Evolutionary conservation across 176 grass and related monocot species (phyloP), one percentile per base, ranked within the genome.

Genomic region (Rhipidocladum racemiflorum): DNA sequence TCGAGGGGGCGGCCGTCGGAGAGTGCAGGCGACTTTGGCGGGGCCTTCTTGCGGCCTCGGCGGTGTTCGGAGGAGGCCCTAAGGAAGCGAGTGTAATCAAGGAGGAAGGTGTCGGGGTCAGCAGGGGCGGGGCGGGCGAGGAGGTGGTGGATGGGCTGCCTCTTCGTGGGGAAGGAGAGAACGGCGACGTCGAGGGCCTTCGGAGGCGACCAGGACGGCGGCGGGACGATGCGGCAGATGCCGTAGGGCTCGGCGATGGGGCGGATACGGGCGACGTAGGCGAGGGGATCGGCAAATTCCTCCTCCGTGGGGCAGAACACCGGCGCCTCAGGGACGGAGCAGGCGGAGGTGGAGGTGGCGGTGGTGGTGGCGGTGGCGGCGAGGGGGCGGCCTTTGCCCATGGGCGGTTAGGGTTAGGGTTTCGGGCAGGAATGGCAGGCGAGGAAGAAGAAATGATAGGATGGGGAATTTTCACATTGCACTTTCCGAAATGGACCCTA

Each of bases 141-240:
- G 68, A 97, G 92, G 70, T 70, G 83, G 77, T 94, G 85, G 77
- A 97, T 97, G 57, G 88, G 89, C 90, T 97, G 92, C 4, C 86
- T 87, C 90, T 94, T 97, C 29, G 92, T 94, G 74, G 88, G 90
- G 72, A 97, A 92, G 11, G 86, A 78, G 53, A 94, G 75, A 3
- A 88, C 74, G 10, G 62, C 23, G 42, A 78, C 80, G 59, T 94
- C 86, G 29, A 92, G 88, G 51, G 87, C 84, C 51, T 45, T 78
- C 0, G 94, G 94, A 36, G 91, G 94, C 3, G 75, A 87, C 95
- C 95, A 97, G 17, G 88, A 92, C 2, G 62, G 61, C 62, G 92
- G 95, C 2, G 95, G 95, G 15, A 97, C 95, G 70, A 97, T 97
- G 60, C 90, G 90, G 81, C 95, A 97, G 70, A 97, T 92, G 42